A percentile compares a stretch with the other conserved stretches of the same genome.
Evolutionary conservation across 176 grass and related monocot species (phyloP).

Genomic region (Pontederia paniculata): DNA sequence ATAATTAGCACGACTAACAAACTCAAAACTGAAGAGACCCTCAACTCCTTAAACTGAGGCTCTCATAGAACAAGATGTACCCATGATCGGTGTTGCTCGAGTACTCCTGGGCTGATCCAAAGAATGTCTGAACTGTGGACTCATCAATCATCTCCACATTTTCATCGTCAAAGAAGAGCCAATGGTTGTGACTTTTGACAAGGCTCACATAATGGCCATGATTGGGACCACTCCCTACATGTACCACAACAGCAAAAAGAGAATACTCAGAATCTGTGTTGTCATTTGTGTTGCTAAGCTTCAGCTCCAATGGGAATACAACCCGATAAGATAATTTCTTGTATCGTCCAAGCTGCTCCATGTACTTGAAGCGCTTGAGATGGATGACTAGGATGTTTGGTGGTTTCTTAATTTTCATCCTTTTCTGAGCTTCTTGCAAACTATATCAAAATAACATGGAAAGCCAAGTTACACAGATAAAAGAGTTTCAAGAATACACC

Average conservation of each 20-base stretch:
- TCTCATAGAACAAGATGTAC: constrained; percentile 96
- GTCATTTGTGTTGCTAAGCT: constrained; percentile 67
- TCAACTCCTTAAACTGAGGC: constrained; percentile 40
- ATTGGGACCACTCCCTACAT: constrained; percentile 85
- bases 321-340: constrained; percentile 87
- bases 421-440: constrained; percentile 96
- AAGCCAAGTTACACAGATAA: constrained; percentile 4
- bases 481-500: neutral
- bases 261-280: constrained; percentile 86
- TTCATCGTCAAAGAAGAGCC: constrained; percentile 90
- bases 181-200: constrained; percentile 91
- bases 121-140: constrained; percentile 70
- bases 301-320: constrained; percentile 93
- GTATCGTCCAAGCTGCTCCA: constrained; percentile 84
- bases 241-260: constrained; percentile 86
- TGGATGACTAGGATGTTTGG: constrained; percentile 95
- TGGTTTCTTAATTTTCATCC: constrained; percentile 95
- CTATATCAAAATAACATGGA: constrained; percentile 23
- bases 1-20: neutral
- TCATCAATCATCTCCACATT: constrained; percentile 96
- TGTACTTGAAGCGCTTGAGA: constrained; percentile 95
- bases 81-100: constrained; percentile 86
- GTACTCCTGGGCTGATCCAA: constrained; percentile 80
- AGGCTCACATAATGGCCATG: constrained; percentile 95
- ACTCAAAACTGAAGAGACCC: neutral